Evolutionary conservation across 768 basidiomycete genomes (phyloP), one percentile per base, ranked within the genome.

Genomic region (Termitomyces sp.): DNA sequence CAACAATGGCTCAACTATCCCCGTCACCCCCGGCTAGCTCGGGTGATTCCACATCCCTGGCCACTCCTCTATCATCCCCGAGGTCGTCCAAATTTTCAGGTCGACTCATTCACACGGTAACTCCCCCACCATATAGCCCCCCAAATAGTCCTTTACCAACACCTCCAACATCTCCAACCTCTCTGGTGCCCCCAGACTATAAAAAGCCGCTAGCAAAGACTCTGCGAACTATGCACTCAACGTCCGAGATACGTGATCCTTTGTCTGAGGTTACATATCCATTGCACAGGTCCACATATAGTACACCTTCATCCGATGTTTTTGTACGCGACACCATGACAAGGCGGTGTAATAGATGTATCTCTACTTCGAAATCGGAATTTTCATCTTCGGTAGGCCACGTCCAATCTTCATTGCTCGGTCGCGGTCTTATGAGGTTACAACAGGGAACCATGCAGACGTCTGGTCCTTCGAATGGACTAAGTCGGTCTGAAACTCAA

Each of bases 21-120:
- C 68, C 73, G 47, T 70, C 73, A 17, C 70, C 72, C 0, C 56
- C 62, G 14, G 47, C 56, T 19, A 71, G 70, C 54, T 75, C 75
- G 25, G 59, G 61, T 39, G 74, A 77, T 57, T 75, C 76, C 42
- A 79, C 77, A 19, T 76, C 77, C 2, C 60, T 76, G 12, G 65
- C 71, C 50, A 79, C 76, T 34, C 77, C 79, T 45, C 57, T 59
- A 32, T 48, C 60, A 30, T 42, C 61, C 39, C 45, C 58, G 27
- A 61, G 52, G 59, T 63, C 63, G 41, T 19, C 41, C 23, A 55
- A 41, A 46, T 57, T 45, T 10, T 40, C 59, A 43, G 64, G 65
- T 37, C 67, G 68, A 27, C 61, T 64, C 48, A 60, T 64, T 48
- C 57, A 63, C 45, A 66, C 58, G 35, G 61, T 70, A 41, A 69